phyloP scores from a whole-genome alignment of 2,329 filamentous ascomycete species.

The Trichophyton mentagrophytes region DNA sequence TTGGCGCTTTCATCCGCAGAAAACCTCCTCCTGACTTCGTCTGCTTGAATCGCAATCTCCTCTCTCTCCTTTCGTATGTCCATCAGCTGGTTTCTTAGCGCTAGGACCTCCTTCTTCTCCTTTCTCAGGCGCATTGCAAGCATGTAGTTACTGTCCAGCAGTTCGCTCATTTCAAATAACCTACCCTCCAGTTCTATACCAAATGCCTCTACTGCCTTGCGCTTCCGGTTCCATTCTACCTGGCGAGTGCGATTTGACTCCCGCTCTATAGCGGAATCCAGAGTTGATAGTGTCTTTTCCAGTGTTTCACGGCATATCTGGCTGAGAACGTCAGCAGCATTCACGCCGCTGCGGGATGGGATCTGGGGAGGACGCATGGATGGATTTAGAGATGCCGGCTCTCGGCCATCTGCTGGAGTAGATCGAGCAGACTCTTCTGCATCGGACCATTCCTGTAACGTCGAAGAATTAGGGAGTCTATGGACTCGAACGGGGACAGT shows the following conservation, averaged over 20 bases:
- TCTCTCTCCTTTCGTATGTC: slow-evolving; percentile 38
- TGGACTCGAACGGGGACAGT: slow-evolving; percentile 31
- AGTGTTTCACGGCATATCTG: slow-evolving; percentile 40
- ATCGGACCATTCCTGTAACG: slow-evolving; percentile 17
- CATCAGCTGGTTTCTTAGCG: slow-evolving; percentile 36
- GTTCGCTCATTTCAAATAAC: slow-evolving; percentile 40
- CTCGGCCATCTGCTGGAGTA: slow-evolving; percentile 14
- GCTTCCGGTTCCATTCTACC: slow-evolving; percentile 32
- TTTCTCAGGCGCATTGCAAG: slow-evolving; percentile 35
- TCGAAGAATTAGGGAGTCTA: slow-evolving; percentile 26
- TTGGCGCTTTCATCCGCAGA: slow-evolving; percentile 27
- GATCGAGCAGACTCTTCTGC: slow-evolving; percentile 18
- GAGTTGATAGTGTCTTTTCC: slow-evolving; percentile 32
- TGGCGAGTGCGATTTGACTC: slow-evolving; percentile 28
- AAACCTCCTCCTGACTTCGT: slow-evolving; percentile 35
- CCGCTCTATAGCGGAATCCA: slow-evolving; percentile 31
- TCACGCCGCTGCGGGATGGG: slow-evolving; percentile 34
- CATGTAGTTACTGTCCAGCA: slow-evolving; percentile 38
- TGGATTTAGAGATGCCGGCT: slow-evolving; percentile 18
- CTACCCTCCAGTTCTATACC: slow-evolving; percentile 37
- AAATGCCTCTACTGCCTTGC: slow-evolving; percentile 38
- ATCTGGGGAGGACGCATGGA: slow-evolving; percentile 22
- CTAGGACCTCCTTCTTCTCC: slow-evolving; percentile 34
- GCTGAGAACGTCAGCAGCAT: slow-evolving; percentile 40
- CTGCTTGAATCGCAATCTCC: slow-evolving; percentile 38